A percentile compares a stretch with the other conserved stretches of the same genome.
phyloP scores from a whole-genome alignment of 139 green algal species.

The Chlamydomonas applanata region DNA sequence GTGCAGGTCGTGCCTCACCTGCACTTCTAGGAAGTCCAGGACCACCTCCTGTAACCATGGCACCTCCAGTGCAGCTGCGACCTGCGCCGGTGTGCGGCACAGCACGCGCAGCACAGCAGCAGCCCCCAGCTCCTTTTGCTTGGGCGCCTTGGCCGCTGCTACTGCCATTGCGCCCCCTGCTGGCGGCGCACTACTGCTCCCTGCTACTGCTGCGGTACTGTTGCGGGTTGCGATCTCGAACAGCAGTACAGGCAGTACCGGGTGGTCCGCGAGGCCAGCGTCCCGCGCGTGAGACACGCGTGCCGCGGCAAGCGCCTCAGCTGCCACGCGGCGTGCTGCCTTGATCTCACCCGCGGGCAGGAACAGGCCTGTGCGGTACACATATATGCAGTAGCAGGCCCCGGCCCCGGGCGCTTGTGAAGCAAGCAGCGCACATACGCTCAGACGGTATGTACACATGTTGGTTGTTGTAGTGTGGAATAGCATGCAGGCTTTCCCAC shows the following conservation, averaged over 20 bases:
- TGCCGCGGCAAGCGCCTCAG: slow-evolving; percentile 46
- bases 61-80: slow-evolving; percentile 57
- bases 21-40: slow-evolving; percentile 82
- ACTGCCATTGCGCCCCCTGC: slow-evolving; percentile 16
- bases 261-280: slow-evolving; percentile 23
- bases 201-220: slow-evolving; percentile 14
- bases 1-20: too few species aligned
- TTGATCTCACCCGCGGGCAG: slow-evolving; percentile 63
- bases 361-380: slow-evolving; percentile 67
- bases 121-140: neutral
- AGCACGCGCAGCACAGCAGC: slow-evolving; percentile 54
- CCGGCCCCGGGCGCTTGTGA: too few species aligned
- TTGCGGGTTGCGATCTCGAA: neutral
- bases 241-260: slow-evolving; percentile 48
- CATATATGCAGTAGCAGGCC: too few species aligned
- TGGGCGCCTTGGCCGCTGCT: neutral
- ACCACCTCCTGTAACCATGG: slow-evolving; percentile 77
- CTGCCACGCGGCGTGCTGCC: slow-evolving; percentile 56
- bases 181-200: too few species aligned
- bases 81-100: slow-evolving; percentile 69
- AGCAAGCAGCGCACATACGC: neutral
- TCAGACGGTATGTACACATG: too few species aligned
- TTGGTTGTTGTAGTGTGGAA: too few species aligned
- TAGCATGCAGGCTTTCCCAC: neutral
- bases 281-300: slow-evolving; percentile 9